These are phyloP conservation scores for Royoungia palumana DNA, from an alignment of 768 basidiomycete species.

Conservation along the genomic window DNA sequence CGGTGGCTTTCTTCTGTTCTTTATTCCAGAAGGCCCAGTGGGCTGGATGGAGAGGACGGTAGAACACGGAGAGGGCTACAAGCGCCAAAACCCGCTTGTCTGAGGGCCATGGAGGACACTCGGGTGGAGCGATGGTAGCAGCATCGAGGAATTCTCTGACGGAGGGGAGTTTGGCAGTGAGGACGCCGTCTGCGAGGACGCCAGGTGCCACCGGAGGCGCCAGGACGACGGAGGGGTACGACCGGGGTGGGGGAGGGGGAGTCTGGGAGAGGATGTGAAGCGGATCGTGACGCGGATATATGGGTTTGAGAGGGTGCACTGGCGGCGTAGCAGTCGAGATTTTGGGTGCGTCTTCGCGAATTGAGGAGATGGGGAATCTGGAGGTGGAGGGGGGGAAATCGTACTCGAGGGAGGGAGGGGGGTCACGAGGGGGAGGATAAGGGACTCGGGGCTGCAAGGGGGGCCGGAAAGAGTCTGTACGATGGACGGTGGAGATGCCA, in stretches of 20 bases:
- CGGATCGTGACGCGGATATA: slow-evolving; percentile 33
- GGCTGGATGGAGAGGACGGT: slow-evolving; percentile 49
- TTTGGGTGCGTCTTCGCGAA: slow-evolving; percentile 33
- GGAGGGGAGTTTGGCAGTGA: slow-evolving; percentile 46
- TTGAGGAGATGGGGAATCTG: slow-evolving; percentile 38
- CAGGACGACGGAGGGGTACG: slow-evolving; percentile 19
- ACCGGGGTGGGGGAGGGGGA: slow-evolving; percentile 18
- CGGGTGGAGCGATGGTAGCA: slow-evolving; percentile 37
- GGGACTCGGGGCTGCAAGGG: slow-evolving; percentile 14
- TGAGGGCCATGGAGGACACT: slow-evolving; percentile 40
- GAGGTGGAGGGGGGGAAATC: slow-evolving; percentile 22
- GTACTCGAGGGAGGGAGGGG: slow-evolving; percentile 14
- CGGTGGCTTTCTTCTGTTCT: slow-evolving; percentile 46
- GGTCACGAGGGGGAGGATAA: slow-evolving; percentile 14
- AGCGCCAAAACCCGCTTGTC: slow-evolving; percentile 48
- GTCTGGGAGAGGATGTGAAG: slow-evolving; percentile 27
- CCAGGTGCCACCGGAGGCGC: slow-evolving; percentile 33
- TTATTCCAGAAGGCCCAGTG: slow-evolving; percentile 67
- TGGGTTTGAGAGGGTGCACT: slow-evolving; percentile 19
- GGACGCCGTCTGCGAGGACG: slow-evolving; percentile 36
- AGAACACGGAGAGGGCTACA: slow-evolving; percentile 58
- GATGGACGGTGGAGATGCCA: not conserved
- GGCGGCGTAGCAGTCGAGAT: slow-evolving; percentile 20
- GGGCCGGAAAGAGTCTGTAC: slow-evolving; percentile 8
- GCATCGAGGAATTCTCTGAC: slow-evolving; percentile 48